Conservation (phyloP, 306 rosid species). For the Dryas drummondii region DNA sequence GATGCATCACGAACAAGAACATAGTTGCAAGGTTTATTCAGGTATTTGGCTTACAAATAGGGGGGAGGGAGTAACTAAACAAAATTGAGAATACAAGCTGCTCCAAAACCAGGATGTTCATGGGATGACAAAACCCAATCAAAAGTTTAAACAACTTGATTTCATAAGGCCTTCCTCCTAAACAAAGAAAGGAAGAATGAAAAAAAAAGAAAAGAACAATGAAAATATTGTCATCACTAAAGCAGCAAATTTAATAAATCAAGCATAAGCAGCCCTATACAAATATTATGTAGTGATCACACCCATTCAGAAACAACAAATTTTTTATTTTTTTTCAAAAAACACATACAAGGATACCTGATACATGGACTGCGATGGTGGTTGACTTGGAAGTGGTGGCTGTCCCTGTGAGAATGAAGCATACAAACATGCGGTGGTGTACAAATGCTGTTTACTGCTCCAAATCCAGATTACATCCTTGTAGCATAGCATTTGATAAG, state of each 20-base stretch:
- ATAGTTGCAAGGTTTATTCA: too few species aligned
- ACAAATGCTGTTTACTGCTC: too few species aligned
- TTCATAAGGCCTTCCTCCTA: background rate
- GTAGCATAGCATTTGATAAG: too few species aligned
- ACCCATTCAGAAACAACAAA: background rate
- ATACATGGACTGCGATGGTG: slow-evolving; percentile 66
- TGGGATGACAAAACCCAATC: background rate
- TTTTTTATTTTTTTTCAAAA: background rate
- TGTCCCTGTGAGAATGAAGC: slow-evolving; percentile 64
- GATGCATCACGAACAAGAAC: too few species aligned
- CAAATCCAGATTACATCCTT: too few species aligned
- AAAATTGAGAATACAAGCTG: background rate
- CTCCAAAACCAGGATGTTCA: background rate
- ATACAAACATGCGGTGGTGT: too few species aligned
- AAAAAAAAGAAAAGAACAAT: background rate
- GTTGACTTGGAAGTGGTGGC: slow-evolving; percentile 58
- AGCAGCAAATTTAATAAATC: background rate
- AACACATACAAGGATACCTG: slow-evolving; percentile 47
- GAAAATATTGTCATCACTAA: background rate
- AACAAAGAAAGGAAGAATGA: too few species aligned
- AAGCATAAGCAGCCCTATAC: background rate
- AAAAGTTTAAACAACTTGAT: background rate
- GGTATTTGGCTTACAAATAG: too few species aligned
- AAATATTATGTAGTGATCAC: background rate
- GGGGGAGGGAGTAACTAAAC: background rate